Percentiles rank a stretch among this genome's conserved stretches.
phyloP scores from a whole-genome alignment of 2,329 filamentous ascomycete genomes.

The Aspergillus nomiae region DNA sequence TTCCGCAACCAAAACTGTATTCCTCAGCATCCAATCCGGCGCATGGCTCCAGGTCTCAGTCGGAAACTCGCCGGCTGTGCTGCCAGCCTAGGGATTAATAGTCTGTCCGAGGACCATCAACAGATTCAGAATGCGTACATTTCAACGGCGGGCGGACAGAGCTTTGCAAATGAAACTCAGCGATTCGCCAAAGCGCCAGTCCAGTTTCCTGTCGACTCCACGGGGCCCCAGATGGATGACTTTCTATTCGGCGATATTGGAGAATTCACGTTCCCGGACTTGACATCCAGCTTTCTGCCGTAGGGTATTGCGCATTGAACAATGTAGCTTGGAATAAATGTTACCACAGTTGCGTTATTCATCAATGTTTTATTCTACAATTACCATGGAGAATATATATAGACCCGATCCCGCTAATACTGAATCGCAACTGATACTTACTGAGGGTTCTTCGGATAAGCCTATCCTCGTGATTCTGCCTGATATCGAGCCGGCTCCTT shows the following conservation, averaged over 20 bases:
- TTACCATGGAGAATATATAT: too few relatives aligned
- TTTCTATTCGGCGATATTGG: neutral
- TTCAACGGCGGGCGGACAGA: neutral
- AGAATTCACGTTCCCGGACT: neutral
- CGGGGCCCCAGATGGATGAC: neutral
- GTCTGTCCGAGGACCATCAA: neutral
- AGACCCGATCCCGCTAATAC: too few relatives aligned
- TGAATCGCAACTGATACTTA: too few relatives aligned
- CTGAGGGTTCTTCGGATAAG: too few relatives aligned
- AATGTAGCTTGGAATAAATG: too few relatives aligned
- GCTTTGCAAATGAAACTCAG: neutral
- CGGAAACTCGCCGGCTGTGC: slow-evolving; percentile 24
- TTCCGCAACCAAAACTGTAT: slow-evolving; percentile 22
- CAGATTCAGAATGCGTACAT: neutral
- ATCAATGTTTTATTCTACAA: too few relatives aligned
- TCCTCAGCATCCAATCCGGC: slow-evolving; percentile 26
- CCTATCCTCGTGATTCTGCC: too few relatives aligned
- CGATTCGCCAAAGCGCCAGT: neutral
- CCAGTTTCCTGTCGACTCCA: neutral
- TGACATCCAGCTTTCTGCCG: neutral
- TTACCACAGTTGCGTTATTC: too few relatives aligned
- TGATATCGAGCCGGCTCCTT: too few relatives aligned
- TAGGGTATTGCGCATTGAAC: neutral
- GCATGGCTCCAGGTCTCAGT: slow-evolving; percentile 26
- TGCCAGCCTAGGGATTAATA: neutral